These are phyloP conservation scores for Heterobasidion parviporum DNA, from an alignment of 1,284 basidiomycete species.

Conservation along the genomic window DNA sequence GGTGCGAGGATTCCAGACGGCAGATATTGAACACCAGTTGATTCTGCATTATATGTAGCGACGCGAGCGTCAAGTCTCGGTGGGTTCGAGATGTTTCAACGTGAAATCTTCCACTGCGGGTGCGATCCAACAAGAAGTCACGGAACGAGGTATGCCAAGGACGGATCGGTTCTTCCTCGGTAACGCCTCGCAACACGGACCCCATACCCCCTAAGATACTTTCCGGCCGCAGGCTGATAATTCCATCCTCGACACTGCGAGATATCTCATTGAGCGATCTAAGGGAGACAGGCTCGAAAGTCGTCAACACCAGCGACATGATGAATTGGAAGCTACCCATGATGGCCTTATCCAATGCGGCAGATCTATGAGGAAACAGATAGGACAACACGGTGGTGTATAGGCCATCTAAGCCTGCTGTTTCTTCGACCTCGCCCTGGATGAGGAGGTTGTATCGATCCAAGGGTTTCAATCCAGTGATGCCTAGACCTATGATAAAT, in stretches of 20 bases:
- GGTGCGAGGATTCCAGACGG: neutral
- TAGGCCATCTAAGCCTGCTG: neutral
- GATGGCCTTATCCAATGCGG: neutral
- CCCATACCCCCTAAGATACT: neutral
- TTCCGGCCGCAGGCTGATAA: neutral
- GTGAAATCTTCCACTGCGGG: neutral
- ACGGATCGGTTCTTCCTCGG: neutral
- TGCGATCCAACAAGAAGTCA: neutral
- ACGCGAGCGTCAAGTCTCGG: neutral
- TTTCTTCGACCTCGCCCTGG: neutral
- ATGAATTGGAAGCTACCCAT: neutral
- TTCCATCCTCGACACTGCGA: neutral
- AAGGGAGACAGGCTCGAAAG: neutral
- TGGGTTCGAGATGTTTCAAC: neutral
- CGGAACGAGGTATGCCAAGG: neutral
- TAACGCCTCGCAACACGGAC: neutral
- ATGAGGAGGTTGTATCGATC: neutral
- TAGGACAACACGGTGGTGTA: neutral
- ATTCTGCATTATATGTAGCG: neutral
- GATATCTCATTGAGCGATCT: neutral
- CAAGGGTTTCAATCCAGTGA: neutral
- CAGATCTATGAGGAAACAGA: neutral
- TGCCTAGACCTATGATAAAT: neutral
- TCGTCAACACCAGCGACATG: neutral
- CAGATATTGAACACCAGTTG: neutral